Conservation (phyloP, 202 grass and related monocot genomes). For the Musa balbisiana region DNA sequence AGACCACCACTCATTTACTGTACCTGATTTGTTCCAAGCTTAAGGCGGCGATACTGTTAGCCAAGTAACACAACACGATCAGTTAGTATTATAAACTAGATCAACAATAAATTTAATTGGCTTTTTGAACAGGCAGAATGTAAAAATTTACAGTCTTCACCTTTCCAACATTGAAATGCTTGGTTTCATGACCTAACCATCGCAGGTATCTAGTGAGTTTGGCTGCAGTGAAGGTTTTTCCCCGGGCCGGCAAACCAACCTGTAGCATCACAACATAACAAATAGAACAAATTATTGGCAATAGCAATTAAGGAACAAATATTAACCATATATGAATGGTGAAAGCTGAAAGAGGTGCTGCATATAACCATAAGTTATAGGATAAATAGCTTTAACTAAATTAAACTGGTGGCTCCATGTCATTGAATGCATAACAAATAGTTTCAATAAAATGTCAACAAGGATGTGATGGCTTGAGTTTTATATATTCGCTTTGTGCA, state of each 20-base stretch:
- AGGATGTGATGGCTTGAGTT: not conserved
- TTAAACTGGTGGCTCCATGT: not conserved
- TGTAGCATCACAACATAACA: conserved; percentile 37
- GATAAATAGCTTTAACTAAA: not conserved
- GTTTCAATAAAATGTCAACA: not conserved
- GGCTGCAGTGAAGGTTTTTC: conserved; percentile 98
- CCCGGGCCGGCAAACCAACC: conserved; percentile 92
- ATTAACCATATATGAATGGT: not conserved
- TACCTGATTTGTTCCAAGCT: conserved; percentile 96
- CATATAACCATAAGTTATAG: not conserved
- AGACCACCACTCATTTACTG: not conserved
- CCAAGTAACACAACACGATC: conserved; percentile 33
- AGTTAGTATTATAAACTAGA: conserved; percentile 17
- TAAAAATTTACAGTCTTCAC: conserved; percentile 32
- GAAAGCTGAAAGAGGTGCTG: not conserved
- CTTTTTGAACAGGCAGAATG: not conserved
- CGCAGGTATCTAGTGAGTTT: conserved; percentile 96
- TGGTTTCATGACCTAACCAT: conserved; percentile 99
- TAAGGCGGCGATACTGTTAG: conserved; percentile 89
- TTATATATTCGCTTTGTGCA: not conserved
- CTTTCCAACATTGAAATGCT: conserved; percentile 99
- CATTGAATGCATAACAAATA: not conserved
- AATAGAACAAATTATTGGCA: conserved; percentile 1
- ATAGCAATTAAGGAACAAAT: not conserved
- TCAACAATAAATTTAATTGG: not conserved